Conservation (phyloP, 2,329 filamentous ascomycete species). For the Diaporthe longicolla region DNA sequence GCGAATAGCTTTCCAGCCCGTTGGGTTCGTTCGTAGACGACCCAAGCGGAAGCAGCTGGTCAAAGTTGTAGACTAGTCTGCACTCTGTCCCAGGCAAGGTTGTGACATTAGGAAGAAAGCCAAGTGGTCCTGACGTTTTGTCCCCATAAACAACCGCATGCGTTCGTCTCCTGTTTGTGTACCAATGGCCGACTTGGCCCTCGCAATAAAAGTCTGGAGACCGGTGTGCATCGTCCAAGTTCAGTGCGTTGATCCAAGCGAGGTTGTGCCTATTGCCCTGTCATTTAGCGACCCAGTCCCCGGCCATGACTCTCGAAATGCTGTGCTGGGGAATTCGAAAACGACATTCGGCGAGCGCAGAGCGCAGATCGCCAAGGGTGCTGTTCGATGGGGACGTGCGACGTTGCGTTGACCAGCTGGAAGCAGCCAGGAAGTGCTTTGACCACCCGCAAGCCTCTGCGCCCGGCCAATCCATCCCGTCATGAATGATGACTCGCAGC, state of each 20-base stretch:
- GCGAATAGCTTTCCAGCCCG: constrained; percentile 27
- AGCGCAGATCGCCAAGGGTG: constrained; percentile 33
- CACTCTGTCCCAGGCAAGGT: not conserved
- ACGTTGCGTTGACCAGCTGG: constrained; percentile 11
- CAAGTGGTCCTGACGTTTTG: not conserved
- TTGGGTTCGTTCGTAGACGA: constrained; percentile 17
- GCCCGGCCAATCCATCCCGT: constrained; percentile 13
- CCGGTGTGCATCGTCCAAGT: constrained; percentile 16
- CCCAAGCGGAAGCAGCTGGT: not conserved
- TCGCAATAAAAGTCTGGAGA: constrained; percentile 20
- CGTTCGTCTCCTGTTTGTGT: not conserved
- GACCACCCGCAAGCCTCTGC: constrained; percentile 19
- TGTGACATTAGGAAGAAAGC: constrained; percentile 9
- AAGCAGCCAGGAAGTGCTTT: constrained; percentile 22
- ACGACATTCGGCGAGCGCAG: constrained; percentile 8
- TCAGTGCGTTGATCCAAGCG: constrained; percentile 12
- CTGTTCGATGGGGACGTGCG: constrained; percentile 33
- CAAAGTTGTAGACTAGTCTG: constrained; percentile 11
- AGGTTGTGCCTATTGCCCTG: constrained; percentile 23
- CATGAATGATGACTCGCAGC: constrained; percentile 30
- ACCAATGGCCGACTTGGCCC: not conserved
- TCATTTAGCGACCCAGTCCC: constrained; percentile 13
- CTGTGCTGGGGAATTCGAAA: not conserved
- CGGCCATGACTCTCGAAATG: not conserved
- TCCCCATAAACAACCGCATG: not conserved